Percentiles rank a stretch among this genome's conserved stretches.
phyloP scores from a whole-genome alignment of 1,139 yeast species.

The Geotrichum restrictum region DNA sequence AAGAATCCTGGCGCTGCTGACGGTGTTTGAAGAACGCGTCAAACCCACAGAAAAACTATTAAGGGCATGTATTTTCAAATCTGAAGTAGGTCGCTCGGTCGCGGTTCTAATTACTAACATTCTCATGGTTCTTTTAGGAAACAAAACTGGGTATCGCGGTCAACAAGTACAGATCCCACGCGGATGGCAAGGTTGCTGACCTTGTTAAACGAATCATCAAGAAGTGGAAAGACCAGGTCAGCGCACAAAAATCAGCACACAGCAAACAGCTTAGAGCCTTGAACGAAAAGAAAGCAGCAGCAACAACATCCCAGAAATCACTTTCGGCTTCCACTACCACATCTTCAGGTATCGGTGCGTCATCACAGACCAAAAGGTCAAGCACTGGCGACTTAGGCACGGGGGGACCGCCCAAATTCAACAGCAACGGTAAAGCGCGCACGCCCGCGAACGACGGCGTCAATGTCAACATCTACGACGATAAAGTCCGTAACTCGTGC shows the following conservation, averaged over 20 bases:
- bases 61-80: slow-evolving; percentile 45
- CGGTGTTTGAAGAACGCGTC: slow-evolving; percentile 65
- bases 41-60: slow-evolving; percentile 79
- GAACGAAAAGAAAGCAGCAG: slow-evolving; percentile 17
- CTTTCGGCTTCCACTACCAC: slow-evolving; percentile 22
- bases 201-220: slow-evolving; percentile 79
- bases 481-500: slow-evolving; percentile 78
- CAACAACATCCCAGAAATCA: slow-evolving; percentile 19
- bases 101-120: too few relatives aligned
- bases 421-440: slow-evolving; percentile 46
- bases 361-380: slow-evolving; percentile 21
- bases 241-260: slow-evolving; percentile 53
- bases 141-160: slow-evolving; percentile 99
- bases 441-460: slow-evolving; percentile 80
- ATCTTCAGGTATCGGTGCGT: slow-evolving; percentile 22
- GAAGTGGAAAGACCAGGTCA: slow-evolving; percentile 87
- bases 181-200: slow-evolving; percentile 59
- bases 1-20: slow-evolving; percentile 63
- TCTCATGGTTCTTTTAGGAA: slow-evolving; percentile 40
- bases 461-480: slow-evolving; percentile 61
- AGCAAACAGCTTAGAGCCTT: slow-evolving; percentile 7
- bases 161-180: slow-evolving; percentile 73
- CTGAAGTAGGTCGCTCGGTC: too few relatives aligned
- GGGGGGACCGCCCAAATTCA: slow-evolving; percentile 23
- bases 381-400: slow-evolving; percentile 21